Base-by-base conservation (phyloP, 2,329 filamentous ascomycete species). In the Penicillium sp. region DNA sequence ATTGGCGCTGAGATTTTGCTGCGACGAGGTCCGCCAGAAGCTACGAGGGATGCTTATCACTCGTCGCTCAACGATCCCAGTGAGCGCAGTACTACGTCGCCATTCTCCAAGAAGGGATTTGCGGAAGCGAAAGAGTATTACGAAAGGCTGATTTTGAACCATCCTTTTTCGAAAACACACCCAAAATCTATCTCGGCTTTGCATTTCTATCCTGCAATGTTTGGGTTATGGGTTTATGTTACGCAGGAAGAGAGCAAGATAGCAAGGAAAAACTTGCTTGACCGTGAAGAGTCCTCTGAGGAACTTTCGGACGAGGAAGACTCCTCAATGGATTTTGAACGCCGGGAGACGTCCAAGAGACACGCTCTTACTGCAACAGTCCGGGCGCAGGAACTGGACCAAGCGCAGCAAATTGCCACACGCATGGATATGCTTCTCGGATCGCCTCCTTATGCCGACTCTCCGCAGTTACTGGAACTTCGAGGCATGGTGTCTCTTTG, bases 1-100 rank as follows among this genome's bases (percentile, higher is more conserved):
- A 80, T 96, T 40, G 91, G 90, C 0, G 90, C 89, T 2, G 92
- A 96, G 72, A 82, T 96, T 18, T 73, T 96, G 50, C 84, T 95
- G 73, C 82, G 87, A 14, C 71, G 71, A 64, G 73, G 64, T 58
- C 61, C 55, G 48, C 56, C 69, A 50, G 56, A 55, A 50, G 16
- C 50, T 16, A n/a, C 52, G 24, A 50, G 44, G 13, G 22, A 31
- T 28, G 18, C 16, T 22, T 27, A 44, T 52, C 27, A 14, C 11
- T 30, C 5, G 5, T 18, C 24, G 5, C 33, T 27, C 35, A 51
- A 54, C 43, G 48, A 13, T 28, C 35, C 24, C 0, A 31, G 43
- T 25, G 25, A 33, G 9, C 58, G 49, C 6, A 25, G 30, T 33
- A 38, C 51, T 7, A 30, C 57, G 11, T 50, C 56, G 14, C 56